These are phyloP conservation scores for Candida silvicultrix DNA, from an alignment of 805 yeast species.

Conservation along the genomic window DNA sequence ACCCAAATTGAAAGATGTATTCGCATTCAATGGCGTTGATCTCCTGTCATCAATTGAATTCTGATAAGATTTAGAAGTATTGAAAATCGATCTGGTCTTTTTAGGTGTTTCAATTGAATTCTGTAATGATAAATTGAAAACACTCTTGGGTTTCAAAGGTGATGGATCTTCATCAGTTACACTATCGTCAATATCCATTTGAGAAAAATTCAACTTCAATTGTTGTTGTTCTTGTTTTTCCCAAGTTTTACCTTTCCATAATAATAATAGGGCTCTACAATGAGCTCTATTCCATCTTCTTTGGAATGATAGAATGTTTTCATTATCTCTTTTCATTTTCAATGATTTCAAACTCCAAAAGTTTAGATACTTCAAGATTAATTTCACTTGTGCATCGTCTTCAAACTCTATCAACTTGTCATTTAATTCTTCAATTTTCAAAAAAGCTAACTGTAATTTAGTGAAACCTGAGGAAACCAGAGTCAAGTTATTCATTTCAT, in stretches of 20 bases:
- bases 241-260: constrained; percentile 27
- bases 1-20: background rate
- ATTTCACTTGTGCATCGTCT: constrained; percentile 18
- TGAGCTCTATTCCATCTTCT: constrained; percentile 35
- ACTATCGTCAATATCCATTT: constrained; percentile 3
- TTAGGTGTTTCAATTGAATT: constrained; percentile 17
- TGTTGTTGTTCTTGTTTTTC: constrained; percentile 1
- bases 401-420: constrained; percentile 10
- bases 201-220: background rate
- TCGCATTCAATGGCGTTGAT: background rate
- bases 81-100: constrained; percentile 5
- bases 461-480: constrained; percentile 19
- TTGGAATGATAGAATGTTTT: constrained; percentile 25
- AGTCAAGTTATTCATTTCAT: constrained; percentile 19
- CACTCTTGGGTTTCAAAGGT: constrained; percentile 11
- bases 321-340: constrained; percentile 28
- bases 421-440: constrained; percentile 13
- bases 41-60: background rate
- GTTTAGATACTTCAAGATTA: constrained; percentile 22
- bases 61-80: background rate
- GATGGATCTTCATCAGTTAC: constrained; percentile 3
- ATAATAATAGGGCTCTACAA: constrained; percentile 26
- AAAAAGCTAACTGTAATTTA: constrained; percentile 15
- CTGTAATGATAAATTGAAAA: background rate
- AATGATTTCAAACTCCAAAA: constrained; percentile 28